Conservation (phyloP, 345 rosid genomes). For the Laguncularia racemosa region DNA sequence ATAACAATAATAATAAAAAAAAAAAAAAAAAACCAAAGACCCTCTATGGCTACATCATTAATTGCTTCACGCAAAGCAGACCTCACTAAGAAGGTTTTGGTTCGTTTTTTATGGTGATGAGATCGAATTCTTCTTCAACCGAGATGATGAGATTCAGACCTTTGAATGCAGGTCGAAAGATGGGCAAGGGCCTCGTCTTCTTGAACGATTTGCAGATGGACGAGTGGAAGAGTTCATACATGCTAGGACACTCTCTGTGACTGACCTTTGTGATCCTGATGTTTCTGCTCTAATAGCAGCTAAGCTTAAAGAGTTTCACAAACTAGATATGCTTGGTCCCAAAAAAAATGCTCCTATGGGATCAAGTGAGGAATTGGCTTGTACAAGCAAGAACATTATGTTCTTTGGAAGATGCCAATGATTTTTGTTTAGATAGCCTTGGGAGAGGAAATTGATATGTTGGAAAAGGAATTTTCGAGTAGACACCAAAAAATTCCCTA, state of each 20-base stretch:
- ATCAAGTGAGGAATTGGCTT: slow-evolving; percentile 66
- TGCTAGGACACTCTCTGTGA: slow-evolving; percentile 87
- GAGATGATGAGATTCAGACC: slow-evolving; percentile 72
- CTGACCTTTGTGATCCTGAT: slow-evolving; percentile 58
- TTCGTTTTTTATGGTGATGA: slow-evolving; percentile 87
- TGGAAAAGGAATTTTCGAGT: slow-evolving; percentile 47
- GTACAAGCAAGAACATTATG: slow-evolving; percentile 52
- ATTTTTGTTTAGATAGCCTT: slow-evolving; percentile 44
- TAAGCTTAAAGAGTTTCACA: slow-evolving; percentile 76
- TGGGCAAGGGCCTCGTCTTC: slow-evolving; percentile 92
- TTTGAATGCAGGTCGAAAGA: slow-evolving; percentile 86
- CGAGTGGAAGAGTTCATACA: slow-evolving; percentile 91
- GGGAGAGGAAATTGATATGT: slow-evolving; percentile 43
- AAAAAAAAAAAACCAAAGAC: slow-evolving; percentile 22
- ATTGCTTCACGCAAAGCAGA: too few relatives aligned
- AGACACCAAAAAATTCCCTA: too few relatives aligned
- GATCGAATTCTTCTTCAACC: slow-evolving; percentile 71
- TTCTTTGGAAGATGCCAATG: slow-evolving; percentile 36
- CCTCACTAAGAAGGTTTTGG: slow-evolving; percentile 43
- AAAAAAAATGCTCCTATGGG: slow-evolving; percentile 56
- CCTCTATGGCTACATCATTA: too few relatives aligned
- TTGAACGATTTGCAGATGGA: slow-evolving; percentile 72
- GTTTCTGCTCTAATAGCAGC: slow-evolving; percentile 66
- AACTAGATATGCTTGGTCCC: slow-evolving; percentile 74
- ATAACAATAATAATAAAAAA: too few relatives aligned